Base-by-base conservation (phyloP, 2,329 filamentous ascomycete species). In the Xylariomycetidae sp. region DNA sequence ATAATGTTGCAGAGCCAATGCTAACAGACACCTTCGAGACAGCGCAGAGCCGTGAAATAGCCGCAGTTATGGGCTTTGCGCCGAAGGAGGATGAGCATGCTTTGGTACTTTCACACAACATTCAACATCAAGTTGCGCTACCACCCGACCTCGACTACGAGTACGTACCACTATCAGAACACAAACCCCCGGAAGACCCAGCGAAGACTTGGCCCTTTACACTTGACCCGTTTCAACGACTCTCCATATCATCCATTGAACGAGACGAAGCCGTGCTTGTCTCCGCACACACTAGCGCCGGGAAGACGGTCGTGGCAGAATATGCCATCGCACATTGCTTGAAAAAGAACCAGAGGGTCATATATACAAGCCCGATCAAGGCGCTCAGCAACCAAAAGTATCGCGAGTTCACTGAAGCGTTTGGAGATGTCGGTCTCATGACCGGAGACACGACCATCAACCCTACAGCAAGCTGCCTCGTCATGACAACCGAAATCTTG, bases 401-500 rank as follows among this genome's bases (percentile, higher is more conserved):
- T 60, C 76, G 92, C 68, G 92, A 98, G 57, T 98, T 98, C 60
- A 81, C 85, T 48, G 86, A 85, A 25, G 86, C 95, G 38, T 98
- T 98, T 64, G 90, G 89, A 38, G 92, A 98, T 56, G 90, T 95
- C 32, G 92, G 92, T 38, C 71, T 98, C 41, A 96, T 98, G 90
- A 98, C 92, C 5, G 92, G 92, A 54, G 92, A 98, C 74, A 90
- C 96, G 43, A 98, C 92, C 16, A 98, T 98, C 63, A 98, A 98
- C 59, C 93, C 93, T 4, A 96, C 92, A 4, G 92, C 92, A 10
- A 96, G 89, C 39, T 98, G 92, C 59, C 69, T 98, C 38, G 92
- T 98, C 53, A 98, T 98, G 92, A 98, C 92, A 1, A 98, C 92
- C 1, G 92, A 98, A 67, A 98, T 98, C 87, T 63, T 98, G 56